Evolutionary conservation across 2,329 filamentous ascomycete genomes (phyloP), one percentile per base, ranked within the genome.

Genomic region (Neoscytalidium dimidiatum): DNA sequence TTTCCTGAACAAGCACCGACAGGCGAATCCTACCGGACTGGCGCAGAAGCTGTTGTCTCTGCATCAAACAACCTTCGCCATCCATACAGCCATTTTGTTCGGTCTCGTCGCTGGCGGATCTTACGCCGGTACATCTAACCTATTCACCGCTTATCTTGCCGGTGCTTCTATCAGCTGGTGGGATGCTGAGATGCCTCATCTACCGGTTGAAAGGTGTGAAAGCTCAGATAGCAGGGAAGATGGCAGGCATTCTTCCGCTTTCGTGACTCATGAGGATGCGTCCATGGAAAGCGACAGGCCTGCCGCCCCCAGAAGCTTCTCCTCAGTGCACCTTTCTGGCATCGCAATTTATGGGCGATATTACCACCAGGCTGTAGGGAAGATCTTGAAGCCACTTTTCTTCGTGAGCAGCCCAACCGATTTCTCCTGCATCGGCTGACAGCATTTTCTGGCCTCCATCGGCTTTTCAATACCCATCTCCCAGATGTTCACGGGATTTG

Each of bases 401-500:
- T 94, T 94, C 71, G 90, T 65, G 33, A 41, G 33, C n/a, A 19
- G 14, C 28, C 13, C 23, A 14, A 11, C 33, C 5, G 28, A 9
- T 19, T 9, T 78, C 75, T 73, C 19, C n/a, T 41, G 11, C 21
- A 21, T 14, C 14, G 35, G 33, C 41, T 57, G 41, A 57, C 51
- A 28, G 29, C 33, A 2, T 9, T 4, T 14, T 13, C 9, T 17
- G 63, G 44, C 84, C 2, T 87, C 84, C 0, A 90, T 94, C 38
- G 91, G 91, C 0, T 94, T 94, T 72, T 89, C 91, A 0, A 90
- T 95, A 1, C 91, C 91, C 0, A 89, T 94, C 31, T 86, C 84
- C 0, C 78, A 85, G 5, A 87, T 95, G 82, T 94, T 93, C 69
- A 73, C 74, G 0, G 85, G 85, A 0, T 71, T 78, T 0, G 82